Evolutionary conservation across 805 yeast species (phyloP).

Genomic region (Spathaspora gorwiae): DNA sequence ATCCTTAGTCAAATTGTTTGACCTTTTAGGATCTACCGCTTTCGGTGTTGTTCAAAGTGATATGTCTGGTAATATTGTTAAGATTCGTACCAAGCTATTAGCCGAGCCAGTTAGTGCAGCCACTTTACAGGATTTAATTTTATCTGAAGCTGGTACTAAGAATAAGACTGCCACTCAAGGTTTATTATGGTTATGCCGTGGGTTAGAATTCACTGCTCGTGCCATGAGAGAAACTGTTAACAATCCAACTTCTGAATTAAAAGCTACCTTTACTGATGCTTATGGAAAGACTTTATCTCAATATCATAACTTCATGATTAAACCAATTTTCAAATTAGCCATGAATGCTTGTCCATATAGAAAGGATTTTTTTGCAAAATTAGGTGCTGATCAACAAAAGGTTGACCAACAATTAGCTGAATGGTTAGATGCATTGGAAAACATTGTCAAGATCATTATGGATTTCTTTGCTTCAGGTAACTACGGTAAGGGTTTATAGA

Average conservation of each 20-base stretch:
- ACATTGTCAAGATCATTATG: conserved; percentile 66
- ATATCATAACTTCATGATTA: conserved; percentile 75
- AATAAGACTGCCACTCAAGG: conserved; percentile 86
- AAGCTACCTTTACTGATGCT: conserved; percentile 78
- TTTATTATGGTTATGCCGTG: conserved; percentile 79
- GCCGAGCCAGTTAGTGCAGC: conserved; percentile 57
- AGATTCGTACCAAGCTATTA: conserved; percentile 63
- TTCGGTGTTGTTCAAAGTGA: conserved; percentile 82
- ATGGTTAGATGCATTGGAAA: conserved; percentile 78
- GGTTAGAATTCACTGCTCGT: conserved; percentile 84
- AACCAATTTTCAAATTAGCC: conserved; percentile 86
- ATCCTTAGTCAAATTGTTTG: conserved; percentile 77
- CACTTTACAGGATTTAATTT: conserved; percentile 75
- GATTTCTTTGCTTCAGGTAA: conserved; percentile 75
- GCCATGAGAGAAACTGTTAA: conserved; percentile 79
- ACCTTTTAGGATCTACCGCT: conserved; percentile 79
- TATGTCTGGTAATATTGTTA: conserved; percentile 80
- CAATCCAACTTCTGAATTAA: conserved; percentile 59
- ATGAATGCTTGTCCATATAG: conserved; percentile 95
- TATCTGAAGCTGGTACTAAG: conserved; percentile 64
- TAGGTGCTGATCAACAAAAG: conserved; percentile 69
- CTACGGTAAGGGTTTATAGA: conserved; percentile 80
- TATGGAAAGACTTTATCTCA: conserved; percentile 75
- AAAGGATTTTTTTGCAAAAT: conserved; percentile 74
- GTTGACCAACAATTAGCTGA: conserved; percentile 59